These are phyloP conservation scores for Canavalia ensiformis DNA, from an alignment of 306 rosid genomes.

Conservation along the genomic window DNA sequence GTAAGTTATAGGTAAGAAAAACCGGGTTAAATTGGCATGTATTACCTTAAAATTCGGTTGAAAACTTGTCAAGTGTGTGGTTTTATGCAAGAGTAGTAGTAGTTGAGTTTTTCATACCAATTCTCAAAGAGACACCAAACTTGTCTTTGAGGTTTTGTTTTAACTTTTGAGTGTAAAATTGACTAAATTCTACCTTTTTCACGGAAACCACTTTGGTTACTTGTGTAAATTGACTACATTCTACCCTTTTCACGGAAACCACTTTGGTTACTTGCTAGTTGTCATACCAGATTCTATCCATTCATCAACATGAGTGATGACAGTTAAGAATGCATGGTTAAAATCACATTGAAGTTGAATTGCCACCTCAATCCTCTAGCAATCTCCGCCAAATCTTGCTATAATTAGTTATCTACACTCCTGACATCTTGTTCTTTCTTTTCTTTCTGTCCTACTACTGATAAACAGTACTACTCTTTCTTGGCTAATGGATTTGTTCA, in stretches of 20 bases:
- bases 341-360: neutral
- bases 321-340: constrained; percentile 43
- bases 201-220: constrained; percentile 24
- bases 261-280: constrained; percentile 31
- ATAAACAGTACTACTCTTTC: neutral
- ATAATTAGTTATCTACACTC: neutral
- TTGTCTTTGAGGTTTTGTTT: neutral
- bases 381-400: constrained; percentile 52
- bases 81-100: constrained; percentile 9
- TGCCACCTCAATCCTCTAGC: constrained; percentile 39
- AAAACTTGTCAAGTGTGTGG: constrained; percentile 5
- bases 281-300: constrained; percentile 41
- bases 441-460: constrained; percentile 3
- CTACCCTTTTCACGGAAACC: constrained; percentile 20
- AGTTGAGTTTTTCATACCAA: constrained; percentile 20
- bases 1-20: neutral
- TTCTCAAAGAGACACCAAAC: constrained; percentile 18
- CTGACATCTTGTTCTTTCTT: constrained; percentile 8
- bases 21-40: neutral
- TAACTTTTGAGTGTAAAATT: too few species aligned
- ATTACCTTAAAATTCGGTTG: neutral
- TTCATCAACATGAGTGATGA: constrained; percentile 1
- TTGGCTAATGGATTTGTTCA: constrained; percentile 61
- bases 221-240: too few species aligned
- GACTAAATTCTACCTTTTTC: too few species aligned